These are phyloP conservation scores for Pneumocystis murina DNA, from an alignment of 1,139 yeast genomes.

Conservation along the genomic window DNA sequence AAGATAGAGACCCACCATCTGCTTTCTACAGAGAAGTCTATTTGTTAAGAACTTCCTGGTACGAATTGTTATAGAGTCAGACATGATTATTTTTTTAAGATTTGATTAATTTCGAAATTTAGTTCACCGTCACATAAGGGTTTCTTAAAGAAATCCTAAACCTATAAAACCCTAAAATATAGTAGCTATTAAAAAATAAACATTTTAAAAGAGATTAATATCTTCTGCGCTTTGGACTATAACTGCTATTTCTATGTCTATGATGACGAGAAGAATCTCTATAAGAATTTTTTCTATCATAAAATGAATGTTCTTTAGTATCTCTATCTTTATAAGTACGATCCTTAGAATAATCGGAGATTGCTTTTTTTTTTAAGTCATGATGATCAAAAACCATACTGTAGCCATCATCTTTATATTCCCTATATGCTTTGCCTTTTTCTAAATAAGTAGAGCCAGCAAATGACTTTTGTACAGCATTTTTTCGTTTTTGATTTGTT, in stretches of 20 bases:
- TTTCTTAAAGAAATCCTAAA: background rate
- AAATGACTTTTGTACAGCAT: background rate
- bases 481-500: background rate
- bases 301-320: background rate
- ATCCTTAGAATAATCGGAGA: background rate
- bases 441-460: background rate
- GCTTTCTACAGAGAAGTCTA: constrained; percentile 99
- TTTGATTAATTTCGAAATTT: background rate
- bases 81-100: constrained; percentile 4
- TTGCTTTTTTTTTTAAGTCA: background rate
- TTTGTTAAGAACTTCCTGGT: constrained; percentile 78
- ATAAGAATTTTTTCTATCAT: background rate
- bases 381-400: constrained; percentile 1
- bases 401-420: background rate
- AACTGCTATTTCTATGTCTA: background rate
- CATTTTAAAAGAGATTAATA: background rate
- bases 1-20: constrained; percentile 44
- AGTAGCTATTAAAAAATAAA: background rate
- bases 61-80: constrained; percentile 98
- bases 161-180: background rate
- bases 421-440: background rate
- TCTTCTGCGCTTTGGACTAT: background rate
- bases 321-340: background rate
- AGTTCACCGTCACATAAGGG: background rate
- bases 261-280: background rate